Conservation (phyloP, 768 basidiomycete genomes). For the Tricholoma sp. region DNA sequence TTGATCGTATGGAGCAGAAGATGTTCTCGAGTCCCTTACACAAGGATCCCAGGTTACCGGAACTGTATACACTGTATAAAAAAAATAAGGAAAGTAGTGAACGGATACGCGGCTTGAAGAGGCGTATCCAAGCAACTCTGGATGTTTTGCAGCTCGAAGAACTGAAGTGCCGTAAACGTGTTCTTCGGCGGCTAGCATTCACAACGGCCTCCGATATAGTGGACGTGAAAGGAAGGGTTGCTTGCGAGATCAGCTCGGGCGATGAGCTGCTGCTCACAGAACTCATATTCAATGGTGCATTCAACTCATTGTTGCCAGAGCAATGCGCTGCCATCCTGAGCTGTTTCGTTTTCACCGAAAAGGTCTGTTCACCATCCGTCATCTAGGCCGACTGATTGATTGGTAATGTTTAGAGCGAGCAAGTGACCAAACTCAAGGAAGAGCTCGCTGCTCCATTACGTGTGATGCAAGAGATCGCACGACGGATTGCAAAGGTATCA, state of each 20-base stretch:
- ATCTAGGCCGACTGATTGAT: background rate
- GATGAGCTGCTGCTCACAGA: slow-evolving; percentile 96
- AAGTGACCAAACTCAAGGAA: slow-evolving; percentile 80
- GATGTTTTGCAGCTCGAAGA: slow-evolving; percentile 96
- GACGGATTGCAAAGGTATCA: slow-evolving; percentile 95
- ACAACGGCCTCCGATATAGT: slow-evolving; percentile 87
- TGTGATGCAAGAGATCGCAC: slow-evolving; percentile 92
- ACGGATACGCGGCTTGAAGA: slow-evolving; percentile 72
- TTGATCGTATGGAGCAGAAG: slow-evolving; percentile 81
- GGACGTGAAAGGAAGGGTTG: slow-evolving; percentile 96
- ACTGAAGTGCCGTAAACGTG: slow-evolving; percentile 91
- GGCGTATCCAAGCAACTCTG: slow-evolving; percentile 82
- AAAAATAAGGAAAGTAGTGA: slow-evolving; percentile 68
- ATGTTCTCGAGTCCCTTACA: slow-evolving; percentile 78
- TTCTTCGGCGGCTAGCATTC: slow-evolving; percentile 87
- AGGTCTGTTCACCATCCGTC: slow-evolving; percentile 36
- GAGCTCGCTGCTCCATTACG: slow-evolving; percentile 91
- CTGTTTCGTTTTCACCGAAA: slow-evolving; percentile 97
- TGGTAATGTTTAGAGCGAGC: slow-evolving; percentile 61
- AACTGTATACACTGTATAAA: slow-evolving; percentile 75
- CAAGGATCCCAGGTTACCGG: slow-evolving; percentile 70
- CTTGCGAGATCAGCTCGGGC: slow-evolving; percentile 97
- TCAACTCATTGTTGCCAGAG: slow-evolving; percentile 86
- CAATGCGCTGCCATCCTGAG: slow-evolving; percentile 92
- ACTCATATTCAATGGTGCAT: slow-evolving; percentile 94